Evolutionary conservation across 73 alveolate genomes (phyloP), one percentile per base, ranked within the genome.

Genomic region (Paramecium bursaria): DNA sequence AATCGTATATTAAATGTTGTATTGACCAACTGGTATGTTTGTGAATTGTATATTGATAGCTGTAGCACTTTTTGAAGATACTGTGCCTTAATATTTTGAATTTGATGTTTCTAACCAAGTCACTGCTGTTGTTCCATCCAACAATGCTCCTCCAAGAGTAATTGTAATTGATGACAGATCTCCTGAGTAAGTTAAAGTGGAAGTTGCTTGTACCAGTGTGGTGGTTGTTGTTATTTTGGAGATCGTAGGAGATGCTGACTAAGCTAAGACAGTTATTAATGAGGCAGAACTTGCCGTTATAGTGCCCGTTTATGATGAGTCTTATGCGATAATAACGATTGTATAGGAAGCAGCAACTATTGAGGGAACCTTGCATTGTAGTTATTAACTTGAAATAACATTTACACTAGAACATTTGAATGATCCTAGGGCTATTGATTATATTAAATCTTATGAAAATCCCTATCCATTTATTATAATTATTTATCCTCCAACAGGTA

Each of bases 1-100:
- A 77, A 80, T 73, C 96, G 94, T 85, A 75, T 51, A 92, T 1
- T 96, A 94, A 60, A 82, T 92, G 22, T 87, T 73, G 44, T 85
- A 92, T 23, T 91, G 74, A 4, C 98, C 98, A 42, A 93, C 94
- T 14, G 98, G 97, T 74, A 55, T 88, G 61, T 90, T 94, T 17
- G 77, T 82, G 19, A 74, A 52, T 50, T 85, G 74, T 33, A 54
- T 49, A 48, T 93, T 92, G 46, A 87, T 89, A 15, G 97, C 95
- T 50, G 90, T 79, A 15, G 95, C 91, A 73, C 86, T 82, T 93
- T 93, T 87, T 85, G 92, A 87, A 47, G 93, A 55, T 13, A 95
- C 93, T 9, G 97, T 94, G 3, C 82, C 82, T 31, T 85, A 73
- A 57, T 75, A 91, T n/a, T 74, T 60, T 39, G 11, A 26, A 33